Evolutionary conservation across 2,329 filamentous ascomycete species (phyloP), one percentile per base, ranked within the genome.

Genomic region (Sporothrix pseudoabietina): DNA sequence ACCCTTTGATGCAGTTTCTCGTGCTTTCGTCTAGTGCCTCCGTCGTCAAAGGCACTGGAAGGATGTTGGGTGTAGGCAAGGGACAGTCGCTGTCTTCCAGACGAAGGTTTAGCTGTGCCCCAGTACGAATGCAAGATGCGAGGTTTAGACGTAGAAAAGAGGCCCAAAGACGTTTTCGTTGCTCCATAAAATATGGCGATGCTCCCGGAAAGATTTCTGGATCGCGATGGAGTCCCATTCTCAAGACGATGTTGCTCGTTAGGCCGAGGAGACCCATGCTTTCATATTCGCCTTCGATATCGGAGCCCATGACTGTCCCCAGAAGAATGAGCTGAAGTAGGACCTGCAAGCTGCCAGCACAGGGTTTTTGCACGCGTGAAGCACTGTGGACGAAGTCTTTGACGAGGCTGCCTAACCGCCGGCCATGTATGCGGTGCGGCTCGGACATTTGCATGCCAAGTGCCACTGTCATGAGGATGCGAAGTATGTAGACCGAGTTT

Each of bases 221-320:
- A 32, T 78, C 75, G 1, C 76, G 76, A 39, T 78, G 75, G 8
- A 78, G 72, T 12, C 76, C 76, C 76, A 78, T 77, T 49, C 63
- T 76, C 10, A 59, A 55, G 0, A 74, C 59, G n/a, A 77, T 73
- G 49, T 77, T 73, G 55, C 47, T 75, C 1, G 73, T 30, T 1
- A 74, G 41, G 6, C 65, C 66, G 5, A 74, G 22, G 0, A 68
- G 19, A 1, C 32, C 52, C 47, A 70, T 57, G 22, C 49, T 49
- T 4, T 69, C 70, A 35, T 71, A 68, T 52, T 71, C 70, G 5
- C 49, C 44, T 4, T 75, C 74, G 2, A 71, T 71, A 14, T 75
- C 74, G 4, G 72, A 72, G 16, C 65, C 41, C 19, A 44, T 55
- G 30, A 75, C n/a, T 0, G 74, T 71, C 10, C 44, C 47, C 5